Conservation (phyloP, 2,329 filamentous ascomycete genomes). For the Neobulgaria alba region DNA sequence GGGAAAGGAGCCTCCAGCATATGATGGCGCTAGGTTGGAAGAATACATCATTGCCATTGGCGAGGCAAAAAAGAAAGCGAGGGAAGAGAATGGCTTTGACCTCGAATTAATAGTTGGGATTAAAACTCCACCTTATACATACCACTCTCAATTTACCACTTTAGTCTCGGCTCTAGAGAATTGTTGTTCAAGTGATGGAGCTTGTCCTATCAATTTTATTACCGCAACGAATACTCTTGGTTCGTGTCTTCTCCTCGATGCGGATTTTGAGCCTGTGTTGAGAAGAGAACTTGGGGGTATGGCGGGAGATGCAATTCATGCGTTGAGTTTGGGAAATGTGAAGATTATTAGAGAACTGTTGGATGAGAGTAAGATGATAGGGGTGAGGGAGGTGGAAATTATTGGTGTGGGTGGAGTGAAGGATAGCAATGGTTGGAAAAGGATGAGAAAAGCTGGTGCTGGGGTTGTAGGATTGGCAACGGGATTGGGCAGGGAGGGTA, state of each 20-base stretch:
- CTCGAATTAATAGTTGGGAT: conserved; percentile 42
- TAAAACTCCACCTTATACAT: conserved; percentile 71
- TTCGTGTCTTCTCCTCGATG: conserved; percentile 50
- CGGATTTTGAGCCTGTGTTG: conserved; percentile 31
- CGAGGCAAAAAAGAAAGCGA: neutral
- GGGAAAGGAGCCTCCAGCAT: conserved; percentile 60
- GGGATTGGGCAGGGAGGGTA: conserved; percentile 55
- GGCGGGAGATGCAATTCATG: conserved; percentile 64
- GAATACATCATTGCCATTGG: conserved; percentile 41
- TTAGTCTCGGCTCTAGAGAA: conserved; percentile 43
- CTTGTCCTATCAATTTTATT: conserved; percentile 53
- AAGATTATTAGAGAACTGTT: conserved; percentile 54
- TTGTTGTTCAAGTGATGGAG: conserved; percentile 9
- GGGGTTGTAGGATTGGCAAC: conserved; percentile 60
- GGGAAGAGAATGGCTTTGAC: neutral
- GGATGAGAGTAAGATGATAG: conserved; percentile 33
- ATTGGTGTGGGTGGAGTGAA: conserved; percentile 68
- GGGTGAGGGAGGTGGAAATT: conserved; percentile 47
- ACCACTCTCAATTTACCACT: conserved; percentile 53
- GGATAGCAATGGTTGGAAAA: conserved; percentile 50
- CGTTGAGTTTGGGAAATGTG: conserved; percentile 68
- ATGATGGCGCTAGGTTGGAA: conserved; percentile 42
- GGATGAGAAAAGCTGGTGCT: conserved; percentile 62
- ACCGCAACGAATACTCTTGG: conserved; percentile 71
- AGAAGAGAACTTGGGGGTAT: conserved; percentile 60